Base-by-base conservation (phyloP, 2,329 filamentous ascomycete species). In the Colletotrichum lindemuthianum region DNA sequence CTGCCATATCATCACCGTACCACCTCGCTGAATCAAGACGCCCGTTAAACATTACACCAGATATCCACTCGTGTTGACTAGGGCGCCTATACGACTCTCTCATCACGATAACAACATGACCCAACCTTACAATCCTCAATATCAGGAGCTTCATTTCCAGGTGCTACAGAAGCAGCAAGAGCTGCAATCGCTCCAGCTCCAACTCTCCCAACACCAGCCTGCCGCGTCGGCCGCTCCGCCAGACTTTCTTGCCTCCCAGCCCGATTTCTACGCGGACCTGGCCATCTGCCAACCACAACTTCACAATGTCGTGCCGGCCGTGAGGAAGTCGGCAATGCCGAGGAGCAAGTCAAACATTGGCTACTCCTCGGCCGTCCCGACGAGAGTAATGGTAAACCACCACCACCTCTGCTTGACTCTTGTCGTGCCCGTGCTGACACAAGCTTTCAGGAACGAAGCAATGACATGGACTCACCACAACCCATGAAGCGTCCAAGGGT, bases 401-500 rank as follows among this genome's bases (percentile, higher is more conserved):
- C 45, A 47, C 59, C 2, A 6, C 15, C 39, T n/a, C 34, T 36
- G 32, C 36, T n/a, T 12, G 36, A 15, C 16, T 60, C 60, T 37
- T 37, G 11, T 40, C 40, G 32, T 34, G 40, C 43, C 39, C 45
- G 43, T 59, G 45, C 65, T 65, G 49, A 65, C 24, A 24, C 41
- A 48, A 41, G 13, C 56, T 64, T 53, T 45, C 70, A 72, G 72
- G 70, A 71, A 43, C 72, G 70, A 49, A 66, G 67, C 44, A 61
- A 65, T 56, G 69, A 72, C 52, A 61, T 59, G 39, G 61, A 65
- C 50, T 65, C 63, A 59, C 68, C 68, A 51, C 73, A 72, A 59
- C 70, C 72, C 60, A 63, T 75, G 43, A 76, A 76, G 67, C 72
- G 73, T 66, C 70, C 70, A 52, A 73, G 75, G 51, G 74, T 74